phyloP scores from a whole-genome alignment of 73 alveolate genomes.

The Durusdinium trenchii region DNA sequence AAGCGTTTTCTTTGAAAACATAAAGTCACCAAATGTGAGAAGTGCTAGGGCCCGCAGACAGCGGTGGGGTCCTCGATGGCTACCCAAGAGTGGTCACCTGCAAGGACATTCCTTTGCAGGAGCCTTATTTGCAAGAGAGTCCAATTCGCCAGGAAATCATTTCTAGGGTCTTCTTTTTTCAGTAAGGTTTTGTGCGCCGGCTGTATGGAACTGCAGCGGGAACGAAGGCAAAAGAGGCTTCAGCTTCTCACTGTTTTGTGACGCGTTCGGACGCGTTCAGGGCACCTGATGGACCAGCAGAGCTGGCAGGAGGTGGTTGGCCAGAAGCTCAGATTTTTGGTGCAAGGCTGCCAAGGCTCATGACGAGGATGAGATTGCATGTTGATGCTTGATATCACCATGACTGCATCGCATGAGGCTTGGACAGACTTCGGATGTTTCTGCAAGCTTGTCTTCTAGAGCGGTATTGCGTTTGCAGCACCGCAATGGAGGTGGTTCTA shows the following conservation, averaged over 20 bases:
- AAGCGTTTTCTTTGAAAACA: not conserved
- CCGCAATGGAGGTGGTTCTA: slow-evolving; percentile 63
- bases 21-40: not conserved
- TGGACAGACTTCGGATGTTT: slow-evolving; percentile 19
- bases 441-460: not conserved
- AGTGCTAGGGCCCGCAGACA: slow-evolving; percentile 45
- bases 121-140: not conserved
- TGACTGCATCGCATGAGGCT: not conserved
- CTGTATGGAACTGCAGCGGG: slow-evolving; percentile 60
- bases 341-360: not conserved
- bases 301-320: slow-evolving; percentile 86
- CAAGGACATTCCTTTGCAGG: slow-evolving; percentile 86
- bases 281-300: slow-evolving; percentile 74
- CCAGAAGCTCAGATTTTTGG: not conserved
- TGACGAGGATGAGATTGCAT: not conserved
- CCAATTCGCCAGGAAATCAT: too few relatives aligned
- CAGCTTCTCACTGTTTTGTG: not conserved
- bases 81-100: slow-evolving; percentile 76
- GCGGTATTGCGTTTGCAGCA: slow-evolving; percentile 47
- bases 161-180: too few relatives aligned
- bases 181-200: slow-evolving; percentile 89
- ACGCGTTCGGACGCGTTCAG: not conserved
- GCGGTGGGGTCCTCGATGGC: slow-evolving; percentile 94
- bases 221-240: slow-evolving; percentile 20
- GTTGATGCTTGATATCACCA: not conserved